Conservation (phyloP, 2,329 filamentous ascomycete species). For the Epichloe scottii region DNA sequence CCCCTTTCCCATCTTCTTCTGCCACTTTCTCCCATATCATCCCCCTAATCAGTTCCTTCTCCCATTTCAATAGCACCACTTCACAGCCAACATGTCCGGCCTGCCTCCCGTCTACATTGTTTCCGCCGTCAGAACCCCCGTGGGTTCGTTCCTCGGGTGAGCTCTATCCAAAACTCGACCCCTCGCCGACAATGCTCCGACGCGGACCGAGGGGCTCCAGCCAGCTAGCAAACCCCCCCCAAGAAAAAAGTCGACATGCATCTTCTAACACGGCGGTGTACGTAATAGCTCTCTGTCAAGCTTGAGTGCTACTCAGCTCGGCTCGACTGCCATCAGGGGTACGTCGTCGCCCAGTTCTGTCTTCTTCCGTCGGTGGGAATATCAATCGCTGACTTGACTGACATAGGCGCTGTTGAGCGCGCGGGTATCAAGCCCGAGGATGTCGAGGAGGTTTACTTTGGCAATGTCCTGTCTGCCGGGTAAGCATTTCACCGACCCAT, state of each 20-base stretch:
- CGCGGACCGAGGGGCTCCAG: neutral
- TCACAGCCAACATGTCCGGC: slow-evolving; percentile 48
- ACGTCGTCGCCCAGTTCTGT: slow-evolving; percentile 14
- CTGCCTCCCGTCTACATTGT: slow-evolving; percentile 92
- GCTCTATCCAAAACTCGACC: slow-evolving; percentile 6
- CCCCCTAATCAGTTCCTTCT: slow-evolving; percentile 5
- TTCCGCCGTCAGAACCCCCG: slow-evolving; percentile 76
- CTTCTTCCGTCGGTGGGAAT: neutral
- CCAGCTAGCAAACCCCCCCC: no score
- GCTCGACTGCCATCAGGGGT: slow-evolving; percentile 89
- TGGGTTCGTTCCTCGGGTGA: slow-evolving; percentile 90
- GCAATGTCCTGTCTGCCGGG: slow-evolving; percentile 96
- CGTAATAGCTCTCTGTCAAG: slow-evolving; percentile 74
- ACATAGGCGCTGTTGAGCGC: slow-evolving; percentile 63
- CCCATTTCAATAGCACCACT: neutral
- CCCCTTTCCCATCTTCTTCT: neutral
- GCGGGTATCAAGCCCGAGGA: slow-evolving; percentile 79
- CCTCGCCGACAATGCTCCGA: slow-evolving; percentile 4
- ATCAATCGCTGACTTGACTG: neutral
- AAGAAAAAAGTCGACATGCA: neutral
- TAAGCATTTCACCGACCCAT: slow-evolving; percentile 28
- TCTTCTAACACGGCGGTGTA: neutral
- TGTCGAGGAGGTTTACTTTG: slow-evolving; percentile 94
- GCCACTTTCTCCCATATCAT: slow-evolving; percentile 1
- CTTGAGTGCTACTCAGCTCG: slow-evolving; percentile 74